phyloP scores from a whole-genome alignment of 2,329 filamentous ascomycete species.

The Colletotrichum musae region DNA sequence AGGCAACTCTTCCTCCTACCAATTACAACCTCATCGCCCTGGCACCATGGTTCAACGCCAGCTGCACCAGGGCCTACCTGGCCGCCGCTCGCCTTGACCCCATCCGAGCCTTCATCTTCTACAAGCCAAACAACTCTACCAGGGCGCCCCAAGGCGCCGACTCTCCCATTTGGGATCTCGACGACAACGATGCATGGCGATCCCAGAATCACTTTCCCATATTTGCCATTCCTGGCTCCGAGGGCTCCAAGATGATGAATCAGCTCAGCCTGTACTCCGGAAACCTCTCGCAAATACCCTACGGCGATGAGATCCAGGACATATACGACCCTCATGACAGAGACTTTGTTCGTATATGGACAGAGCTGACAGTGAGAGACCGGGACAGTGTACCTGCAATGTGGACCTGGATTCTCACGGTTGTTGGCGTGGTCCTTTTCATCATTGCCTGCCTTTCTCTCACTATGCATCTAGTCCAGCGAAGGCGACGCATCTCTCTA shows the following conservation, averaged over 20 bases:
- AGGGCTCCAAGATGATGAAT: conserved; percentile 78
- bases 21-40: conserved; percentile 85
- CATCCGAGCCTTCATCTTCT: conserved; percentile 76
- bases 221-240: conserved; percentile 81
- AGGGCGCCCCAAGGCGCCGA: conserved; percentile 75
- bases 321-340: conserved; percentile 68
- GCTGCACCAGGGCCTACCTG: conserved; percentile 83
- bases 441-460: conserved; percentile 78
- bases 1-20: conserved; percentile 75
- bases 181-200: conserved; percentile 81
- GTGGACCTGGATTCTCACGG: conserved; percentile 84
- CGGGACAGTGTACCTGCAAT: conserved; percentile 74
- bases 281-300: conserved; percentile 74
- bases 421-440: conserved; percentile 78
- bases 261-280: conserved; percentile 84
- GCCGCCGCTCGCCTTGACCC: conserved; percentile 70
- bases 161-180: conserved; percentile 78
- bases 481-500: conserved; percentile 76
- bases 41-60: conserved; percentile 85
- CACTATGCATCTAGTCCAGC: conserved; percentile 84
- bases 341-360: conserved; percentile 74
- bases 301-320: conserved; percentile 68
- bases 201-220: conserved; percentile 80
- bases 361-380: conserved; percentile 64
- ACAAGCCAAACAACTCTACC: conserved; percentile 69